phyloP scores from a whole-genome alignment of 768 basidiomycete genomes.

The Boletus reticulatus region DNA sequence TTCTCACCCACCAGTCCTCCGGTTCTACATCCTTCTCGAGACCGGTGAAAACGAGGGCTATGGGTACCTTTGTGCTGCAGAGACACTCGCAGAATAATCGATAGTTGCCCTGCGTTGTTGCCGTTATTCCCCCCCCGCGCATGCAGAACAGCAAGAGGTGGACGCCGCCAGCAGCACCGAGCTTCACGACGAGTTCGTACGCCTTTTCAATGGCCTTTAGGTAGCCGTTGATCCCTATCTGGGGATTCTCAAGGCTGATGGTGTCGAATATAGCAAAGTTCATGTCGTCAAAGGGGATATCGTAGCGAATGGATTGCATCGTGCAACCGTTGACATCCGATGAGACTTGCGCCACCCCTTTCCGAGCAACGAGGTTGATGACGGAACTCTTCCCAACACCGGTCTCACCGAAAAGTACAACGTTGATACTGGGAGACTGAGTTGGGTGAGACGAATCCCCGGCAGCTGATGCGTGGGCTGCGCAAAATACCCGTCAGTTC shows the following conservation, averaged over 20 bases:
- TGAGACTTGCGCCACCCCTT: constrained; percentile 23
- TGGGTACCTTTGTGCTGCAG: constrained; percentile 37
- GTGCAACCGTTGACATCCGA: constrained; percentile 35
- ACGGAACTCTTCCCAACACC: constrained; percentile 36
- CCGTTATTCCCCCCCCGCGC: too few relatives aligned
- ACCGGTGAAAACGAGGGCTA: constrained; percentile 39
- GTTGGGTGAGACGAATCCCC: neutral
- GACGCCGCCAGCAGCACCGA: too few relatives aligned
- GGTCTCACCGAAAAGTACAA: constrained; percentile 42
- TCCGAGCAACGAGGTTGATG: constrained; percentile 30
- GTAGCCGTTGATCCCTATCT: too few relatives aligned
- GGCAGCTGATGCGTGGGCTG: neutral
- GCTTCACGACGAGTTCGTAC: too few relatives aligned
- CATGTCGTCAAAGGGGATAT: constrained; percentile 18
- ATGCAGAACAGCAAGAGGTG: too few relatives aligned
- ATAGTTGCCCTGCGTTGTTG: neutral
- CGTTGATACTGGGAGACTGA: constrained; percentile 22
- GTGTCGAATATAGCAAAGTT: constrained; percentile 22
- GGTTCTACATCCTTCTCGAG: constrained; percentile 6
- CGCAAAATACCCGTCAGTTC: constrained; percentile 4
- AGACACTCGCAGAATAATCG: constrained; percentile 40
- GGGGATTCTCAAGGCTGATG: too few relatives aligned
- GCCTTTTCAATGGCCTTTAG: too few relatives aligned
- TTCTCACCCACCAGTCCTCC: constrained; percentile 35
- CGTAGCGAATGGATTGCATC: constrained; percentile 30